Evolutionary conservation across 768 basidiomycete genomes (phyloP).

Genomic region (Punctularia strigosozonata): DNA sequence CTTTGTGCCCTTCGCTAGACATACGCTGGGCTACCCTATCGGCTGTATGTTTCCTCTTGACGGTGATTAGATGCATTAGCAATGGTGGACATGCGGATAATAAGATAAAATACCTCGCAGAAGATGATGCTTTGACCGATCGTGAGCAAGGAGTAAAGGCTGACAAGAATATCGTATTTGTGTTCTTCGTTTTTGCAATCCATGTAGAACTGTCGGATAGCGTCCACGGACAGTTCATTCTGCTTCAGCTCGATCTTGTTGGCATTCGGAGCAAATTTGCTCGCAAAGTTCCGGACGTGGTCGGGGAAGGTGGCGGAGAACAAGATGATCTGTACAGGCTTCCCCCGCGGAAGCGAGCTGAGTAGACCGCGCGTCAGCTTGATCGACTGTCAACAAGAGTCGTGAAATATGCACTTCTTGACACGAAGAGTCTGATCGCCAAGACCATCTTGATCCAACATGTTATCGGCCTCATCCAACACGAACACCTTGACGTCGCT

Average conservation of each 20-base stretch:
- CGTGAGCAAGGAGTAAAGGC: conserved; percentile 80
- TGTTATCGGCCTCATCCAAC: conserved; percentile 97
- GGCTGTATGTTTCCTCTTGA: conserved; percentile 81
- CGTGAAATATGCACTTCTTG: conserved; percentile 59
- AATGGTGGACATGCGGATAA: background rate
- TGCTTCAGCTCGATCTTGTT: conserved; percentile 95
- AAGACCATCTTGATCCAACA: conserved; percentile 89
- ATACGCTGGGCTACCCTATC: conserved; percentile 88
- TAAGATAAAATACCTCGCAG: conserved; percentile 49
- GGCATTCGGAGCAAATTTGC: conserved; percentile 84
- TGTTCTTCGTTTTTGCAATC: conserved; percentile 85
- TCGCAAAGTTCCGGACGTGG: conserved; percentile 82
- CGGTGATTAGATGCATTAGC: conserved; percentile 43
- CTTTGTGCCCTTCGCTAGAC: conserved; percentile 89
- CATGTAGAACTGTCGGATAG: conserved; percentile 96
- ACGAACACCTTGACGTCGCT: conserved; percentile 84
- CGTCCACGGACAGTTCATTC: conserved; percentile 88
- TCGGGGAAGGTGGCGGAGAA: conserved; percentile 99
- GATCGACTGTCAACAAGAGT: background rate
- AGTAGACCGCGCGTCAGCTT: background rate
- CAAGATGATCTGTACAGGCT: conserved; percentile 72
- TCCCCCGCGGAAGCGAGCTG: conserved; percentile 46
- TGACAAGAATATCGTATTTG: conserved; percentile 93
- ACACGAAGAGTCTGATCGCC: conserved; percentile 90
- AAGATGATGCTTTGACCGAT: conserved; percentile 99